Evolutionary conservation across 1,284 basidiomycete species (phyloP), one percentile per base, ranked within the genome.

Genomic region (Rhodotorula mucilaginosa): DNA sequence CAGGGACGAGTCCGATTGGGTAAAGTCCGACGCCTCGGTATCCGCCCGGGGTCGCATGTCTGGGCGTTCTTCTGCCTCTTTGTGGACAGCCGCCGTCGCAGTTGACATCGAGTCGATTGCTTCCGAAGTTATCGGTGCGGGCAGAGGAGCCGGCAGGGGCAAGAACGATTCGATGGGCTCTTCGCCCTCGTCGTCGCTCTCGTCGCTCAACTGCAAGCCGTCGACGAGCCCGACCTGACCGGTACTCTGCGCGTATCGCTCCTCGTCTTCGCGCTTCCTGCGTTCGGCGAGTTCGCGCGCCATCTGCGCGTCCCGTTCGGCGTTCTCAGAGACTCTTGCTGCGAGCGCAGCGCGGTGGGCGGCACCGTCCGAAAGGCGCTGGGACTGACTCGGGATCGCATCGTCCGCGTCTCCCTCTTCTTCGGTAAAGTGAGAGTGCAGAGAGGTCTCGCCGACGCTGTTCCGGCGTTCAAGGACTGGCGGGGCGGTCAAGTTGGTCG

Each of bases 101-200:
- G 8, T 13, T 13, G 39, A 10, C 12, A 23, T 29, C 12, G 6
- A 29, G 13, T 56, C 15, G 54, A 29, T 12, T 12, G 12, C 26
- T 16, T 56, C 29, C 13, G 8, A 21, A 12, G 54, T 15, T 3
- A 26, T 29, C 10, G 54, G 15, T 16, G n/a, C 29, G 12, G 54
- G 54, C 29, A 56, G 26, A 12, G 54, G 54, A 16, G 54, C 54
- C 12, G 54, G 54, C 15, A 56, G 54, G 15, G 54, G 54, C n/a
- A 56, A 26, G 54, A 56, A 56, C 13, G 54, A 56, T 18, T 56
- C 29, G 54, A 56, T 89, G 19, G 44, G 19, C 44, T 64, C 54
- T 1, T 69, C 67, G 8, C 66, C 70, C 19, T 76, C 74, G 7
- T 67, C 67, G 29, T 72, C 74, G 58, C 74, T 75, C 70, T 77